Evolutionary conservation across 1,284 basidiomycete genomes (phyloP), one percentile per base, ranked within the genome.

Genomic region (Pseudomicrostroma phylloplanum): DNA sequence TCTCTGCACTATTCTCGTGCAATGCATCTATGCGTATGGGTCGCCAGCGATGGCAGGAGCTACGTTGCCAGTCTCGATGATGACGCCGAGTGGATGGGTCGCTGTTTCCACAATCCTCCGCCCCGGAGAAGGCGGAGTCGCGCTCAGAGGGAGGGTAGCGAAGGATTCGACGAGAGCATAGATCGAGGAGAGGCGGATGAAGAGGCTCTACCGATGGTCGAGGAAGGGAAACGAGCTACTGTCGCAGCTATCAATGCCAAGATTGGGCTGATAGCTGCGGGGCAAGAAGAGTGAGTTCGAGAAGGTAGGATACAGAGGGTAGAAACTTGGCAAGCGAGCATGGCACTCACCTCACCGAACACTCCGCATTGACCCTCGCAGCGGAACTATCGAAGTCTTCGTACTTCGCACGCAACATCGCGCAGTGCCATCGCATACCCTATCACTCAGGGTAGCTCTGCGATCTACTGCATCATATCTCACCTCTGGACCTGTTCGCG

Each of bases 241-340:
- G 60, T 61, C 57, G 60, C 6, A 82, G 90, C 17, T 1, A 83
- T 93, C 67, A 97, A 96, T 73, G 83, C 84, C 19, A 88, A 86
- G 69, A 92, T 96, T 74, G 92, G 91, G 36, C 79, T 94, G 56
- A 83, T 92, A 53, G 90, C 91, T 0, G 83, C 93, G 21, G 93
- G 93, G 1, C 88, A 88, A 13, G 81, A 83, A 23, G 84, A 87
- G 30, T 36, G 30, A 36, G 30, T 36, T 9, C 3, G 3, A 9
- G 4, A 36, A 36, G 30, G 4, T 9, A 36, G 30, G 30, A 3
- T 4, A 36, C 4, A 9, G 4, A 36, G 30, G 30, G 30, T 36
- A 87, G 30, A 36, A 36, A 36, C 89, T 62, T 66, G 83, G 79
- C 15, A 40, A 17, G 6, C 12, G 36, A 6, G 0, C 13, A 11